Evolutionary conservation across 768 basidiomycete species (phyloP).

Genomic region (Pleurotus cornucopiae): DNA sequence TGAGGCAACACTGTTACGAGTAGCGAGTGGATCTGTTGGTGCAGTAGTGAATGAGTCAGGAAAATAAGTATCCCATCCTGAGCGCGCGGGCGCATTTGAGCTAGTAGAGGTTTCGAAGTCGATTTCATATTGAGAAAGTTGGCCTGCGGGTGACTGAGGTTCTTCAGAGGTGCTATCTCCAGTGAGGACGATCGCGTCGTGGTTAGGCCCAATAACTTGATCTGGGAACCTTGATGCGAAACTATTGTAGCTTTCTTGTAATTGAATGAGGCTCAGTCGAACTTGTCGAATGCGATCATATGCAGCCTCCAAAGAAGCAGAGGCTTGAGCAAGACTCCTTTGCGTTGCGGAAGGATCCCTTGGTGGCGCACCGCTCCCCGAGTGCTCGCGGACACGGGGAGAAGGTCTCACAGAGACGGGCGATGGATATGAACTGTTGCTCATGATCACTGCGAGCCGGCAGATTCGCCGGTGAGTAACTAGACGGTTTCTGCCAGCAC

Average conservation of each 20-base stretch:
- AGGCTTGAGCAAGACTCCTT: constrained; percentile 42
- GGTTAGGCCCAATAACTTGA: constrained; percentile 34
- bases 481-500: too few relatives aligned
- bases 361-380: constrained; percentile 8
- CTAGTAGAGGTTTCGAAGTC: neutral
- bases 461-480: too few relatives aligned
- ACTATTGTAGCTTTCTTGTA: constrained; percentile 26
- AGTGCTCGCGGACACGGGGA: constrained; percentile 12
- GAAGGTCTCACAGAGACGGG: constrained; percentile 21
- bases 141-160: neutral
- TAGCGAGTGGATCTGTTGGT: constrained; percentile 7
- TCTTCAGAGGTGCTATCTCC: constrained; percentile 11
- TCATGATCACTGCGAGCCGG: constrained; percentile 16
- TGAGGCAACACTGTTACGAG: constrained; percentile 12
- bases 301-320: constrained; percentile 49
- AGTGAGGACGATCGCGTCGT: constrained; percentile 32
- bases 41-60: constrained; percentile 2
- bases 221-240: constrained; percentile 12
- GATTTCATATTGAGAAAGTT: neutral
- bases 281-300: constrained; percentile 53
- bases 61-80: neutral
- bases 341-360: constrained; percentile 24
- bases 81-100: neutral
- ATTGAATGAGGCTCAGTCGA: constrained; percentile 43
- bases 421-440: constrained; percentile 23